phyloP scores from a whole-genome alignment of 768 basidiomycete genomes.

The Calocera viscosa region DNA sequence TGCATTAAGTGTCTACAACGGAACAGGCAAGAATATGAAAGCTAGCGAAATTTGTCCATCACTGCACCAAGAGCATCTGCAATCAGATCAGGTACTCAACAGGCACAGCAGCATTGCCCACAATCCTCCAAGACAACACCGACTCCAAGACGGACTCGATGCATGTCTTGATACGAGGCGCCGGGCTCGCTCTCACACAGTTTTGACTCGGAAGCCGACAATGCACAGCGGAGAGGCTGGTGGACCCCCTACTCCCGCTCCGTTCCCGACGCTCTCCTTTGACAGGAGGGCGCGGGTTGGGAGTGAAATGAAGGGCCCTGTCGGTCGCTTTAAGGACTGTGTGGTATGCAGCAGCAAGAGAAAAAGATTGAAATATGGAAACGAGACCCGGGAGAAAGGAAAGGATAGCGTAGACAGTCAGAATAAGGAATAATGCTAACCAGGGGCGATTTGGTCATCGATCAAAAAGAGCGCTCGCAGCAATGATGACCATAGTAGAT shows the following conservation, averaged over 20 bases:
- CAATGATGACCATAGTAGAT: no score
- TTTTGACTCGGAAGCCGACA: constrained; percentile 4
- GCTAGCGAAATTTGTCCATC: background rate
- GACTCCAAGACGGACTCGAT: background rate
- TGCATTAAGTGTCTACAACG: no score
- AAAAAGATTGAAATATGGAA: no score
- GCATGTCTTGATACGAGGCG: background rate
- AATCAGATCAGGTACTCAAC: background rate
- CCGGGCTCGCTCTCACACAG: background rate
- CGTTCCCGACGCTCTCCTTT: background rate
- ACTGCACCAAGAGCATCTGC: background rate
- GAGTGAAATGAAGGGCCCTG: background rate
- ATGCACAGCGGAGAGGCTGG: background rate
- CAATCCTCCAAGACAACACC: background rate
- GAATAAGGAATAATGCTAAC: no score
- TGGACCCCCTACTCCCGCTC: background rate
- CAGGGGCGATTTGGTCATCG: no score
- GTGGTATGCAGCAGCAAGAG: no score
- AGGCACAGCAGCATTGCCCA: background rate
- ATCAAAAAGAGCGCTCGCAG: no score
- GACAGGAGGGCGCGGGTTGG: background rate
- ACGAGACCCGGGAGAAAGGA: no score
- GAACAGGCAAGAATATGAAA: background rate
- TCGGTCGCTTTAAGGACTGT: background rate
- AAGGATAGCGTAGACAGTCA: no score